Base-by-base conservation (phyloP, 148 eudicot genomes). In the Silene conica region DNA sequence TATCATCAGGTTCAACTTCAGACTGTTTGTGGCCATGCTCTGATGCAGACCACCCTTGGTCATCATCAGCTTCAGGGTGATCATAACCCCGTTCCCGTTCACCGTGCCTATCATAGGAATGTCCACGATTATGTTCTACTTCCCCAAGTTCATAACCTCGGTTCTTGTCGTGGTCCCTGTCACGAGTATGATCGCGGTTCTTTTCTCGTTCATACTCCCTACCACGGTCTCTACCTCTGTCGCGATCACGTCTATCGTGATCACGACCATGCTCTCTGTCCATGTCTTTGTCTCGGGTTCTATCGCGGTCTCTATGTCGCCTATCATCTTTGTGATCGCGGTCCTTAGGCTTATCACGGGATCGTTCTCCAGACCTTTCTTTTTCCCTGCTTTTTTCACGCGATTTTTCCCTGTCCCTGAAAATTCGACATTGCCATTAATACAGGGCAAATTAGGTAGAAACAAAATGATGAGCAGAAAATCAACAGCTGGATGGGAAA, bases 401-500 rank as follows among this genome's bases (percentile, higher is more conserved):
- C n/a, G 99, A 90, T 75, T 89, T 92, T 77, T 94, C 98, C 83
- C 92, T 87, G 46, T 91, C 96, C 12, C 92, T 91, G 87, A 76
- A 70, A 45, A 38, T 7, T 23, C 9, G 19, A 67, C 38, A 41
- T n/a, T 16, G 56, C 22, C 19, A 48, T 75, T 26, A 10, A 31
- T 21, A 25, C 22, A 28, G 76, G 54, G 15, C 21, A 15, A 45
- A 67, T 18, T 22, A 38, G 65, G 63, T 31, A 10, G 18, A 54
- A 50, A 23, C 22, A 64, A 55, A 48, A 48, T 56, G 8, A 18
- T 69, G 46, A 55, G 8, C 41, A 58, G 2, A 58, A 19, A n/a
- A 20, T 19, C 7, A 19, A 58, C 23, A 6, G 23, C 23, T 20
- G 22, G 62, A 58, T 20, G 23, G 41, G 23, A 20, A 55, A 3